phyloP scores from a whole-genome alignment of 371 early-diverging fungal species.

The Mucor saturninus region DNA sequence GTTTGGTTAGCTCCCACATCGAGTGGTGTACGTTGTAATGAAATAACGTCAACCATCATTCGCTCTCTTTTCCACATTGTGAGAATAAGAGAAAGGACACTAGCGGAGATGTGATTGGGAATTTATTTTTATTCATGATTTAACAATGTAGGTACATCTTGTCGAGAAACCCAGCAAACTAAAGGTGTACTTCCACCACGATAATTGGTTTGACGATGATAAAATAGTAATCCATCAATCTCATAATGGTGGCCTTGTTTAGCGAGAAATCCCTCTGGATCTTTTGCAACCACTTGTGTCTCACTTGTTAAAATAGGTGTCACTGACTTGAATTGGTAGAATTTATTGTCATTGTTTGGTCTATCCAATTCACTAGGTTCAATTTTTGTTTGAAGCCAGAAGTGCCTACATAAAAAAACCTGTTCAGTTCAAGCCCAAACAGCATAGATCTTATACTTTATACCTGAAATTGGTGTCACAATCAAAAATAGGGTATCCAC shows the following conservation, averaged over 20 bases:
- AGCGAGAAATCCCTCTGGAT: constrained; percentile 35
- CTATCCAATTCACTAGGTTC: constrained; percentile 49
- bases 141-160: constrained; percentile 8
- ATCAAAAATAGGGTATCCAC: constrained; percentile 64
- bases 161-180: constrained; percentile 61
- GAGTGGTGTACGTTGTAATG: constrained; percentile 6
- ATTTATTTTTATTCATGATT: not conserved
- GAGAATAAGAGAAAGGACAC: not conserved
- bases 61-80: constrained; percentile 30
- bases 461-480: constrained; percentile 64
- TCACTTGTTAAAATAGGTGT: constrained; percentile 39
- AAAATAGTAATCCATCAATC: constrained; percentile 63
- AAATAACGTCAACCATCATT: constrained; percentile 31
- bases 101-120: not conserved
- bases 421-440: not conserved
- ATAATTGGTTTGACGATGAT: constrained; percentile 62
- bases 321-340: constrained; percentile 41
- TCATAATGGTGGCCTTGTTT: constrained; percentile 36
- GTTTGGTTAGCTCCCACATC: not conserved
- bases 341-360: constrained; percentile 34
- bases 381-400: constrained; percentile 64
- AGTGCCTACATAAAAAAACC: constrained; percentile 34
- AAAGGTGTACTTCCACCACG: constrained; percentile 61
- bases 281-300: constrained; percentile 1
- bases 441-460: not conserved